These are phyloP conservation scores for Cylindrotheca closterium DNA, from an alignment of 108 stramenopile species.

Conservation along the genomic window DNA sequence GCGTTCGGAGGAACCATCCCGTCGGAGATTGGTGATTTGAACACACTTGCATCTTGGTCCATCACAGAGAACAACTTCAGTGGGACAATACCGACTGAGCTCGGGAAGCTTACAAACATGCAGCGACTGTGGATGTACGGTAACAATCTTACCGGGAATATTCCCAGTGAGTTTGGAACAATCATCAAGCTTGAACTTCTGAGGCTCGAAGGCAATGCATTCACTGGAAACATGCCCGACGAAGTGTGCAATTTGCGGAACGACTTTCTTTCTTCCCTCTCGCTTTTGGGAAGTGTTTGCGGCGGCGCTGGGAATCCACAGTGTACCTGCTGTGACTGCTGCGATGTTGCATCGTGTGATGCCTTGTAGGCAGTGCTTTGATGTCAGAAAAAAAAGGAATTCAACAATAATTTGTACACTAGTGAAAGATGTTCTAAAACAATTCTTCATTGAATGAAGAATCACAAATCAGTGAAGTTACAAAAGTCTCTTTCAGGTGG, in stretches of 20 bases:
- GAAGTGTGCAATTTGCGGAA: conserved; percentile 18
- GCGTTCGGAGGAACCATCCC: conserved; percentile 30
- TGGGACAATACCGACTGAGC: conserved; percentile 22
- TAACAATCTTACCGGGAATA: conserved; percentile 23
- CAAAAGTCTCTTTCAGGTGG: too few species aligned
- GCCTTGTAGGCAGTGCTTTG: neutral
- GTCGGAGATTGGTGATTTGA: conserved; percentile 12
- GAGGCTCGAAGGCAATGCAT: conserved; percentile 26
- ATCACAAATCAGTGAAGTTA: too few species aligned
- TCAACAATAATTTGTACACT: too few species aligned
- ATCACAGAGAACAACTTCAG: conserved; percentile 12
- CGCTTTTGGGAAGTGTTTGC: neutral
- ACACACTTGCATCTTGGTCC: conserved; percentile 22
- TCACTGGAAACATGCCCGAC: conserved; percentile 27
- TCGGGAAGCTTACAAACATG: conserved; percentile 23
- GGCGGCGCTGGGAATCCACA: neutral
- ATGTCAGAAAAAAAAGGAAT: too few species aligned
- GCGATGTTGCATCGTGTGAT: neutral
- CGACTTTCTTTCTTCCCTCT: conserved; percentile 4
- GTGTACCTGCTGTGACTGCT: neutral
- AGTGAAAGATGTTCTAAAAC: too few species aligned
- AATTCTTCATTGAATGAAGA: too few species aligned
- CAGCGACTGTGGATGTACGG: conserved; percentile 32
- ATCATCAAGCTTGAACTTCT: conserved; percentile 12
- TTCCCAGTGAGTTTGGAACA: conserved; percentile 20